These are phyloP conservation scores for Neofusicoccum kwambonambiense DNA, from an alignment of 2,329 filamentous ascomycete species.

Conservation along the genomic window DNA sequence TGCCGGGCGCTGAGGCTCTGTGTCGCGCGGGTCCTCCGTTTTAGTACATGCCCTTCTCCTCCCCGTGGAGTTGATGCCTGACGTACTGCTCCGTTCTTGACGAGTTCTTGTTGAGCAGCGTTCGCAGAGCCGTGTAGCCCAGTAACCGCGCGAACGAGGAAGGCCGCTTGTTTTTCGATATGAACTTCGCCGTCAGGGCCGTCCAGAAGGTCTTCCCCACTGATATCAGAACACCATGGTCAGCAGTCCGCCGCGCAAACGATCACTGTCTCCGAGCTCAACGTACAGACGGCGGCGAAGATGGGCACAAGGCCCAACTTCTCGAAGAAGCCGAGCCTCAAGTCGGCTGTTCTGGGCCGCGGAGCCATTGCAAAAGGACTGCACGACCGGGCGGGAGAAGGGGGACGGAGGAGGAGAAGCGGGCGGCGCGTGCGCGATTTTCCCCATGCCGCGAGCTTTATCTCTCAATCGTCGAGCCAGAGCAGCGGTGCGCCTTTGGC, in stretches of 20 bases:
- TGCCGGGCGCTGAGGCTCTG: neutral
- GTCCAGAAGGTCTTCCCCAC: neutral
- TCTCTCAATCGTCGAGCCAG: neutral
- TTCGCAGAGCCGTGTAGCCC: neutral
- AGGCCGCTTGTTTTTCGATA: neutral
- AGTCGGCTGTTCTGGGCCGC: neutral
- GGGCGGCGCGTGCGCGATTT: neutral
- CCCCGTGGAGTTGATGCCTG: neutral
- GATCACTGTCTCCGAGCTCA: too few species aligned
- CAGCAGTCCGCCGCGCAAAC: neutral
- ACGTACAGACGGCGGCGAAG: conserved; percentile 1
- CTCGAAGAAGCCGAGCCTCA: conserved; percentile 13
- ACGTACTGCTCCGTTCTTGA: conserved; percentile 3
- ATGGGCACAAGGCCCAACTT: neutral
- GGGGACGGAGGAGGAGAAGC: too few species aligned
- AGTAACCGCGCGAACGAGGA: neutral
- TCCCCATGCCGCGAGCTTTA: neutral
- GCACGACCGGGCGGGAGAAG: too few species aligned
- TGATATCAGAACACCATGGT: neutral
- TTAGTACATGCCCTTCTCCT: too few species aligned
- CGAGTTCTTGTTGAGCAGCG: neutral
- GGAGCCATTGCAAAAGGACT: neutral
- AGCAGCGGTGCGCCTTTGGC: too few species aligned
- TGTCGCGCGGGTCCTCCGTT: too few species aligned
- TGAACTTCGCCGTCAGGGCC: neutral